Evolutionary conservation across 2,329 filamentous ascomycete genomes (phyloP).

Genomic region (Ceratocystis cubensis): DNA sequence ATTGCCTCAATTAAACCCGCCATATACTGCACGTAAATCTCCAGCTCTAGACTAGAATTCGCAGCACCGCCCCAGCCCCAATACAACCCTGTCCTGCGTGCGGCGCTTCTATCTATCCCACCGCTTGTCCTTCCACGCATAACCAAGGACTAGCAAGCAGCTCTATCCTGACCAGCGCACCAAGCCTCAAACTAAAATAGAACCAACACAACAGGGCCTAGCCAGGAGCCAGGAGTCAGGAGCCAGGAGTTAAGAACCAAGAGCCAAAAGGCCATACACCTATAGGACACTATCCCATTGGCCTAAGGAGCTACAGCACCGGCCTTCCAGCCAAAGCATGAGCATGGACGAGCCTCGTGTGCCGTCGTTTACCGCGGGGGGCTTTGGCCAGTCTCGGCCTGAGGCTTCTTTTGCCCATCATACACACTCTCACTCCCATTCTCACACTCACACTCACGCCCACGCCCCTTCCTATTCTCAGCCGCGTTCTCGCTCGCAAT

Average conservation of each 20-base stretch:
- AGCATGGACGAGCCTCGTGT: constrained; percentile 11
- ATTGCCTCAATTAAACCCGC: neutral
- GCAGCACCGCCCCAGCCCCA: neutral
- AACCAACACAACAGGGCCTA: neutral
- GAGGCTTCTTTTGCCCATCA: constrained; percentile 7
- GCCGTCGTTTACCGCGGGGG: constrained; percentile 7
- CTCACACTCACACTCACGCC: neutral
- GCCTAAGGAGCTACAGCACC: neutral
- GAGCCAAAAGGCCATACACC: too few species aligned
- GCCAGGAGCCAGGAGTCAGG: too few species aligned
- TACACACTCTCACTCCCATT: constrained; percentile 4
- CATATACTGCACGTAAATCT: too few species aligned
- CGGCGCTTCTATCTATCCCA: neutral
- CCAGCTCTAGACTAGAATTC: too few species aligned
- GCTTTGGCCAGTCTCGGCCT: constrained; percentile 13
- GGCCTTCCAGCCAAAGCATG: neutral
- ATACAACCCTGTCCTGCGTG: neutral
- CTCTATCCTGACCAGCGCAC: neutral
- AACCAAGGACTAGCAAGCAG: neutral
- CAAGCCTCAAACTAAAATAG: constrained; percentile 2
- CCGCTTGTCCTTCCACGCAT: neutral
- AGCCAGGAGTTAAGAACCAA: too few species aligned
- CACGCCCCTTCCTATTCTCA: constrained; percentile 37
- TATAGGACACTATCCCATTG: too few species aligned
- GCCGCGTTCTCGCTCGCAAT: constrained; percentile 31